Evolutionary conservation across 495 filamentous ascomycete species (phyloP).

Genomic region (Penicillium silybi): DNA sequence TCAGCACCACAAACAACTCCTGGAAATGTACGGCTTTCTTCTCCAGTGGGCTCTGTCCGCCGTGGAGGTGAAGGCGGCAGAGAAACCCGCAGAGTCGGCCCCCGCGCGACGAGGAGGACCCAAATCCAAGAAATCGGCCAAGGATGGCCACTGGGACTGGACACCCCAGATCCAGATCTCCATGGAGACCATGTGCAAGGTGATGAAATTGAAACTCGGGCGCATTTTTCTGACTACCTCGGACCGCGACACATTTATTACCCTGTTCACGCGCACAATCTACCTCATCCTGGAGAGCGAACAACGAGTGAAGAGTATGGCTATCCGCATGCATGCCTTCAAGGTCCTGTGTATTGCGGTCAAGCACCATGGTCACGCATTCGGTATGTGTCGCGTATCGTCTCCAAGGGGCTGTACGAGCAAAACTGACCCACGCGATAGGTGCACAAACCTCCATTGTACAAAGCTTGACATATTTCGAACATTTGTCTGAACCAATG

Average conservation of each 20-base stretch:
- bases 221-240: constrained; percentile 94
- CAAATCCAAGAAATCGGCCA: constrained; percentile 73
- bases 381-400: constrained; percentile 56
- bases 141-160: constrained; percentile 84
- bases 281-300: constrained; percentile 95
- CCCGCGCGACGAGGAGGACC: constrained; percentile 67
- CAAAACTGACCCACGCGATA: constrained; percentile 31
- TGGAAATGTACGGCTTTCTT: constrained; percentile 93
- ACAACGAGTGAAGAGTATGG: constrained; percentile 82
- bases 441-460: constrained; percentile 97
- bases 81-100: constrained; percentile 70
- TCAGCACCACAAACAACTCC: constrained; percentile 78
- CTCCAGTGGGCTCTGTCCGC: constrained; percentile 92
- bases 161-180: constrained; percentile 80
- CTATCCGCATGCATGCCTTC: constrained; percentile 93
- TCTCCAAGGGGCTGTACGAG: too few species aligned
- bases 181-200: constrained; percentile 91
- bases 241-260: constrained; percentile 93
- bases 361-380: constrained; percentile 97
- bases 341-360: constrained; percentile 95
- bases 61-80: constrained; percentile 87
- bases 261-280: constrained; percentile 86
- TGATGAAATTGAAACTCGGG: constrained; percentile 84
- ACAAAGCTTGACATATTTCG: constrained; percentile 95
- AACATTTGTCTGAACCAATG: constrained; percentile 97